Percentiles rank a stretch among this genome's conserved stretches.
Conservation (phyloP, 1,284 basidiomycete genomes). For the Heterobasidion irregulare region DNA sequence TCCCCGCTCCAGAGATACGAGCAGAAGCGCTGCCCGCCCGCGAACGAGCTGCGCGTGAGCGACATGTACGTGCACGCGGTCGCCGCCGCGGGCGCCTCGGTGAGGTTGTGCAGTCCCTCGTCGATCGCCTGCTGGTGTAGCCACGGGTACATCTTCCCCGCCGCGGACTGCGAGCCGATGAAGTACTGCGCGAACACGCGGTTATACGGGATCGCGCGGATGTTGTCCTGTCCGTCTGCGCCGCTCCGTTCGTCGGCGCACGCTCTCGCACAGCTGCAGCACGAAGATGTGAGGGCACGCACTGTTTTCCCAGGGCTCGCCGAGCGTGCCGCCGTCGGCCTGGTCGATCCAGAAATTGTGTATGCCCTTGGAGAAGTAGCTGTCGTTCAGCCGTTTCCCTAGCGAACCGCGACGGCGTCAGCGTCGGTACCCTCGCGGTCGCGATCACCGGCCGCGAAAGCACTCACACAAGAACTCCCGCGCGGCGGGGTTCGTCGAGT, state of each 20-base stretch:
- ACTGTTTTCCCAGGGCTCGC: slow-evolving; percentile 32
- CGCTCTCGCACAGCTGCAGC: background rate
- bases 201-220: slow-evolving; percentile 25
- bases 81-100: slow-evolving; percentile 9
- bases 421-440: too few relatives aligned
- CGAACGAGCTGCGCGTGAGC: slow-evolving; percentile 30
- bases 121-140: slow-evolving; percentile 27
- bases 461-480: slow-evolving; percentile 15
- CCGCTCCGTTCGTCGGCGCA: background rate
- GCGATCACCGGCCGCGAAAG: too few relatives aligned
- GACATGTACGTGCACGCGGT: slow-evolving; percentile 29
- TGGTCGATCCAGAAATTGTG: slow-evolving; percentile 37
- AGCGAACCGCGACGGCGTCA: background rate
- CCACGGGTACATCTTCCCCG: slow-evolving; percentile 34
- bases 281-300: background rate
- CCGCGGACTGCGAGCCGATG: slow-evolving; percentile 28
- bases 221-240: slow-evolving; percentile 24
- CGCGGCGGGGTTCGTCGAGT: slow-evolving; percentile 17
- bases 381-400: slow-evolving; percentile 32
- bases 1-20: slow-evolving; percentile 34
- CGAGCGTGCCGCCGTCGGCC: slow-evolving; percentile 30
- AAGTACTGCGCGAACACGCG: slow-evolving; percentile 31
- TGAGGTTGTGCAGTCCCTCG: slow-evolving; percentile 23
- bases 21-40: slow-evolving; percentile 32
- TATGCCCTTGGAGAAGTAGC: slow-evolving; percentile 33